phyloP scores from a whole-genome alignment of 345 rosid genomes.

The Raphanus raphanistrum region DNA sequence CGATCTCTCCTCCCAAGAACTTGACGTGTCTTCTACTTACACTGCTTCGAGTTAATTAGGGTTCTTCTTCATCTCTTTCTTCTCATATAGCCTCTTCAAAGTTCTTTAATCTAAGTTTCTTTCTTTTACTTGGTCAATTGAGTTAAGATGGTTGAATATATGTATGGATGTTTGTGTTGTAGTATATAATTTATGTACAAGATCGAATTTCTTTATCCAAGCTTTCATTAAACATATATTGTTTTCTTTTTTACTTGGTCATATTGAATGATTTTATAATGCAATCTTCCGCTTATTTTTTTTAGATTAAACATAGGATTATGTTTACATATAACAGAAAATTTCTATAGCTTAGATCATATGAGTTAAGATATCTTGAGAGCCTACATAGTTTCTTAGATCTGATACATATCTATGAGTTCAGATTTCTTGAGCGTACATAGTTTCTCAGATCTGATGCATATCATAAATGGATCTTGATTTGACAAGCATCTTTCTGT shows the following conservation, averaged over 20 bases:
- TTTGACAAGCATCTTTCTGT: neutral
- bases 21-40: constrained; percentile 1
- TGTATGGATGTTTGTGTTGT: neutral
- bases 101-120: neutral
- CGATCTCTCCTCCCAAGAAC: neutral
- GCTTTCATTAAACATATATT: neutral
- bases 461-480: neutral
- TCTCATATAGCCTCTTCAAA: neutral
- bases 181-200: neutral
- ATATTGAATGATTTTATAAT: neutral
- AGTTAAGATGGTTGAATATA: neutral
- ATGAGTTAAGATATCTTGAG: neutral
- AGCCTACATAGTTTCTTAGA: neutral
- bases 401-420: neutral
- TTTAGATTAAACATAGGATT: neutral
- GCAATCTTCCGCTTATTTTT: neutral
- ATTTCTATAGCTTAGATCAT: neutral
- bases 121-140: neutral
- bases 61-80: constrained; percentile 17
- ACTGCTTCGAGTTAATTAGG: neutral
- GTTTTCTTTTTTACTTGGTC: neutral
- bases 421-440: neutral
- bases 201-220: neutral
- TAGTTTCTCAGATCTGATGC: constrained; percentile 10
- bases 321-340: neutral